Evolutionary conservation across 768 basidiomycete genomes (phyloP).

Genomic region (Lactifluus echinatus): DNA sequence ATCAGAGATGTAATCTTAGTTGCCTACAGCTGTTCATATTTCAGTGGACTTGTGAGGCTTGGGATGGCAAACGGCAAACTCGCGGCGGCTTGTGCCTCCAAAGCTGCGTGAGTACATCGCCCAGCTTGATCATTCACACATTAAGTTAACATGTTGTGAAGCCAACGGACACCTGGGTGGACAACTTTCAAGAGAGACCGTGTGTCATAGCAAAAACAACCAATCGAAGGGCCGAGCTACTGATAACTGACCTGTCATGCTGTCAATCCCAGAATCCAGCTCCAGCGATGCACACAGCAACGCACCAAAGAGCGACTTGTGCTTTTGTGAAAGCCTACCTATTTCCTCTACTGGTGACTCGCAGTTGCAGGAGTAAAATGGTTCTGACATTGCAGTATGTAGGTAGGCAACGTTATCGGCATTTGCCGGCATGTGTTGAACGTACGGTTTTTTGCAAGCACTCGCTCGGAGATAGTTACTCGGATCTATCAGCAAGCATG

Average conservation of each 20-base stretch:
- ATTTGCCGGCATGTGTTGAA: neutral
- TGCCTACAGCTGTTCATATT: too few relatives aligned
- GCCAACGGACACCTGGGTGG: too few relatives aligned
- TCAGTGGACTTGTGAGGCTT: too few relatives aligned
- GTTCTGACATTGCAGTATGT: neutral
- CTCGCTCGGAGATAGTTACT: neutral
- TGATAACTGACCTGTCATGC: neutral
- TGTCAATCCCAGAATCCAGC: neutral
- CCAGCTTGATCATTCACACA: too few relatives aligned
- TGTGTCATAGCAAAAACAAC: too few relatives aligned
- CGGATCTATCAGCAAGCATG: neutral
- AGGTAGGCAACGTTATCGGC: neutral
- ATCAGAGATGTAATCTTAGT: too few relatives aligned
- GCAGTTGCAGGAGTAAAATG: too few relatives aligned
- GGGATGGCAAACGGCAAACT: too few relatives aligned
- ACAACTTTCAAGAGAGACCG: too few relatives aligned
- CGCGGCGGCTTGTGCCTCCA: too few relatives aligned
- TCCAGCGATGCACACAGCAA: constrained; percentile 1
- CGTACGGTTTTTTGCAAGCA: neutral
- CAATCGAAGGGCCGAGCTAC: neutral
- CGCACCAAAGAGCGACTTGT: neutral
- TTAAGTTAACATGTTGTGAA: too few relatives aligned
- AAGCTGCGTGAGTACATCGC: too few relatives aligned
- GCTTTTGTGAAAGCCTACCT: neutral
- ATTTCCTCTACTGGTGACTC: neutral